These are phyloP conservation scores for Jatropha curcas DNA, from an alignment of 345 rosid species.

Conservation along the genomic window DNA sequence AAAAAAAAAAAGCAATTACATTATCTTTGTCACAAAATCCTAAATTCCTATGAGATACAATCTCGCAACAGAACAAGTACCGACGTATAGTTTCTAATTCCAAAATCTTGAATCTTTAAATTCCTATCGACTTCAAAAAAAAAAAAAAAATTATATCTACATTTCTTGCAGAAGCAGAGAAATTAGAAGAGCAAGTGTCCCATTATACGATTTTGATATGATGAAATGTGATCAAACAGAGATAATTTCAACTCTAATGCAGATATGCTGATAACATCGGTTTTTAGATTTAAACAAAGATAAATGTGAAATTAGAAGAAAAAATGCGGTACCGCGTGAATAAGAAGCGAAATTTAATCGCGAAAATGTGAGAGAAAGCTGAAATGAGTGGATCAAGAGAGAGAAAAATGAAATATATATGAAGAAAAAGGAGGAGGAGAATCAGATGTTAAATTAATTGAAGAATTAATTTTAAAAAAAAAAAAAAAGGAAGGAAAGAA, in stretches of 20 bases:
- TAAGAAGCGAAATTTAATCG: conserved; percentile 20
- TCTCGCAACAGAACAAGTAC: not conserved
- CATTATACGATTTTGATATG: conserved; percentile 17
- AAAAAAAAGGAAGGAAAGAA: not conserved
- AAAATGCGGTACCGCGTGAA: conserved; percentile 18
- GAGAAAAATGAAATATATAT: conserved; percentile 3
- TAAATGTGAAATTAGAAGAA: not conserved
- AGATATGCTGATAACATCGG: no score
- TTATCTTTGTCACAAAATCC: not conserved
- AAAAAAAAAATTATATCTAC: not conserved
- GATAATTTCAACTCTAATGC: no score
- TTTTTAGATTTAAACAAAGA: no score
- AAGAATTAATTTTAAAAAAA: no score
- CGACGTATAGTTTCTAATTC: no score
- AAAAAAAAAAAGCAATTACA: no score
- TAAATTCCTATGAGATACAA: not conserved
- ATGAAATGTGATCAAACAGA: not conserved
- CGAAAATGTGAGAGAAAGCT: conserved; percentile 24
- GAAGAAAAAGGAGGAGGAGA: conserved; percentile 4
- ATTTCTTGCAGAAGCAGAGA: not conserved
- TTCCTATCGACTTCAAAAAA: no score
- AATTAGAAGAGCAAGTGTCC: conserved; percentile 2
- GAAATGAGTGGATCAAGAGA: conserved; percentile 21
- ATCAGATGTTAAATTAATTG: not conserved
- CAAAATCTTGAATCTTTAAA: no score